A percentile compares a stretch with the other conserved stretches of the same genome.
These are phyloP conservation scores for Cymbopogon citratus DNA, from an alignment of 176 grass and related monocot species.

Conservation along the genomic window DNA sequence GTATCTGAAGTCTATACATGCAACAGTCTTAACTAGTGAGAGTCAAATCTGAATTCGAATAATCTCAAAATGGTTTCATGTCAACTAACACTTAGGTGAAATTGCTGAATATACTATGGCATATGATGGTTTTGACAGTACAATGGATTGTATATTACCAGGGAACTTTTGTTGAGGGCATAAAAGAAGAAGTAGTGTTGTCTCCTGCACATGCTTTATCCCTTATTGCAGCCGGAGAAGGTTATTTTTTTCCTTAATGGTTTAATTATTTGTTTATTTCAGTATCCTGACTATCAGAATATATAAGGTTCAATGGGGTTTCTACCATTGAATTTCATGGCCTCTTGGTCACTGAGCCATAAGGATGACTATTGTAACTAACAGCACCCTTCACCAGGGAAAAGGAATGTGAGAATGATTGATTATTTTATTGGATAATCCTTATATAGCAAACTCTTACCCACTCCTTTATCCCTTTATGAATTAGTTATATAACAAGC, in stretches of 20 bases:
- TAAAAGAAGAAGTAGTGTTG: slow-evolving; percentile 83
- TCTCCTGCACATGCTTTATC: slow-evolving; percentile 82
- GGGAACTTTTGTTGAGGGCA: slow-evolving; percentile 67
- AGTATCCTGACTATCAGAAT: not conserved
- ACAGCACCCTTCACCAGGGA: not conserved
- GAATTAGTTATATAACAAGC: not conserved
- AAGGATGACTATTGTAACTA: not conserved
- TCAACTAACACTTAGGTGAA: not conserved
- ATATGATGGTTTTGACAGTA: not conserved
- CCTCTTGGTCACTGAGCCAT: not conserved
- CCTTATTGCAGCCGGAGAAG: slow-evolving; percentile 86
- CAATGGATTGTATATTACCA: not conserved
- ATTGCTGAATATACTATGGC: not conserved
- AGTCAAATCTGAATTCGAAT: not conserved
- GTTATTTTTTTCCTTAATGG: slow-evolving; percentile 30
- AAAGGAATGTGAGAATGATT: not conserved
- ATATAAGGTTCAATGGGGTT: not conserved
- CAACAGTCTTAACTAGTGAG: not conserved
- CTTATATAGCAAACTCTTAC: slow-evolving; percentile 1
- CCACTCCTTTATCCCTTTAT: not conserved
- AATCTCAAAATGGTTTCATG: not conserved
- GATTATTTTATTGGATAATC: slow-evolving; percentile 7
- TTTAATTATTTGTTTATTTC: slow-evolving; percentile 1
- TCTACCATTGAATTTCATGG: not conserved
- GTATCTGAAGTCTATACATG: slow-evolving; percentile 14